These are phyloP conservation scores for Penicillium sp. DNA, from an alignment of 2,329 filamentous ascomycete species.

Conservation along the genomic window DNA sequence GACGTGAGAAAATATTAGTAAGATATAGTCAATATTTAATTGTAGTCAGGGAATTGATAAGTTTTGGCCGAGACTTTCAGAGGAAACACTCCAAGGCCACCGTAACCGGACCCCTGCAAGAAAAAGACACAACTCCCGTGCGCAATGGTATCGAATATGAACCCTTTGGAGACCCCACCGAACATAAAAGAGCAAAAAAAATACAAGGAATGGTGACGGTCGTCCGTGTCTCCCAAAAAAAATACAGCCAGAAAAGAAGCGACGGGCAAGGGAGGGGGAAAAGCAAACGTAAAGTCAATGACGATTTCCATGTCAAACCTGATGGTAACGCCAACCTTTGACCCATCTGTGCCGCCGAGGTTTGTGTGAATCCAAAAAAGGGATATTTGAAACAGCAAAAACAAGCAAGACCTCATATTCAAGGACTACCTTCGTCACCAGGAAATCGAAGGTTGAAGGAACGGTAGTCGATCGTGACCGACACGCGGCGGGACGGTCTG, in stretches of 20 bases:
- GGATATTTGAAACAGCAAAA: constrained; percentile 5
- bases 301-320: constrained; percentile 12
- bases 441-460: too few relatives aligned
- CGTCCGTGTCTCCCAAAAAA: constrained; percentile 5
- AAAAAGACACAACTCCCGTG: constrained; percentile 20
- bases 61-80: too few relatives aligned
- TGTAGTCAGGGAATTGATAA: too few relatives aligned
- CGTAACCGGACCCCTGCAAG: constrained; percentile 4
- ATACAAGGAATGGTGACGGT: constrained; percentile 13
- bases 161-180: constrained; percentile 15
- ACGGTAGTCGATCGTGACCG: too few relatives aligned
- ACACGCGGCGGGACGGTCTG: too few relatives aligned
- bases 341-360: constrained; percentile 18
- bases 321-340: constrained; percentile 21
- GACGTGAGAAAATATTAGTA: too few relatives aligned
- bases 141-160: constrained; percentile 35
- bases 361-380: constrained; percentile 21
- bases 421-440: too few relatives aligned
- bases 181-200: constrained; percentile 17
- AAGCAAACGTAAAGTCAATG: constrained; percentile 17
- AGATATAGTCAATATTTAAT: too few relatives aligned
- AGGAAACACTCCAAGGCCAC: too few relatives aligned
- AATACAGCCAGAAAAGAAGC: constrained; percentile 6
- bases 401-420: background rate
- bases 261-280: background rate